phyloP scores from a whole-genome alignment of 495 filamentous ascomycete genomes.

The Hyaloscypha hepaticicola region DNA sequence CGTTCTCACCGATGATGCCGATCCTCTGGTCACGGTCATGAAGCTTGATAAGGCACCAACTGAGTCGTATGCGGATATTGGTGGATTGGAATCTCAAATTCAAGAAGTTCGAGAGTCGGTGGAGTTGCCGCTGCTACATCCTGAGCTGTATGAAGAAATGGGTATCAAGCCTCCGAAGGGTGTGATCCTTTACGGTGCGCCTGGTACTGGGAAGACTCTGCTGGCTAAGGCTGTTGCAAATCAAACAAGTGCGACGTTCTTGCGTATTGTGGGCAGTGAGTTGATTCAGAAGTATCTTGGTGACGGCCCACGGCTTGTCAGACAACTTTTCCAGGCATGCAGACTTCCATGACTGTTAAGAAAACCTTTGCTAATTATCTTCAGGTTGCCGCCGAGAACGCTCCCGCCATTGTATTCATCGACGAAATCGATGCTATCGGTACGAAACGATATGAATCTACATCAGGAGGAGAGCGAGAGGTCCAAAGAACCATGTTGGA shows the following conservation, averaged over 20 bases:
- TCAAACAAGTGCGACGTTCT: conserved; percentile 96
- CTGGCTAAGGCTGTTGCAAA: conserved; percentile 98
- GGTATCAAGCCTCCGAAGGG: conserved; percentile 99
- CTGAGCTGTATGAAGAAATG: conserved; percentile 99
- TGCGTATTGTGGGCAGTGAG: conserved; percentile 96
- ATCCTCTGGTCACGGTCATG: conserved; percentile 97
- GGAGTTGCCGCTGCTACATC: conserved; percentile 92
- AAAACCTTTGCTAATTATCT: conserved; percentile 13
- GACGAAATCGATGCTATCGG: conserved; percentile 99
- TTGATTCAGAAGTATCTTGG: conserved; percentile 99
- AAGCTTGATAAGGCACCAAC: conserved; percentile 99
- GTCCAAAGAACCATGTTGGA: conserved; percentile 99
- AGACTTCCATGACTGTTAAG: background rate
- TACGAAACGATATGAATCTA: conserved; percentile 97
- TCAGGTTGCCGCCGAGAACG: conserved; percentile 88
- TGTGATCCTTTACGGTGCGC: conserved; percentile 97
- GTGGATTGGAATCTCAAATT: conserved; percentile 91
- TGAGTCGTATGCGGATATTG: conserved; percentile 98
- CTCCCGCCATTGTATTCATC: conserved; percentile 98
- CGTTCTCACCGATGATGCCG: conserved; percentile 93
- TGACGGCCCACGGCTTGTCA: conserved; percentile 90
- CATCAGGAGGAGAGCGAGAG: conserved; percentile 94
- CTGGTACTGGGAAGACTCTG: conserved; percentile 95
- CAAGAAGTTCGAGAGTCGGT: conserved; percentile 98
- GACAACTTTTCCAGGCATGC: conserved; percentile 88